A percentile compares a stretch with the other conserved stretches of the same genome.
Evolutionary conservation across 2,329 filamentous ascomycete genomes (phyloP).

Genomic region (Cercospora zeina): DNA sequence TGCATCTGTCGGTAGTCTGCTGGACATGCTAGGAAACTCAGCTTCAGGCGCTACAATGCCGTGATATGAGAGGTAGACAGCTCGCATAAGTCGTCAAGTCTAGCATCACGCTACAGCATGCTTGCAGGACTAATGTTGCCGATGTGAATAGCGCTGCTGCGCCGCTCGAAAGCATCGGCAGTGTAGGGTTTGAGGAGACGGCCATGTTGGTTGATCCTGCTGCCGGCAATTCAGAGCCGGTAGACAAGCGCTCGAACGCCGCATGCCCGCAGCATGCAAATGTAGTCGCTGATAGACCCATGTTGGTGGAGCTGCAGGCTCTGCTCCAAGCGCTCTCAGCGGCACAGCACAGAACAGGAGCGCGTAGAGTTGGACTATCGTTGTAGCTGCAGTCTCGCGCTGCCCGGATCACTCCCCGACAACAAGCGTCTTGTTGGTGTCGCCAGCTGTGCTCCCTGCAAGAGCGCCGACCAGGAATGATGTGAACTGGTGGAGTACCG

Average conservation of each 20-base stretch:
- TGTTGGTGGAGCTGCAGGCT: conserved; percentile 17
- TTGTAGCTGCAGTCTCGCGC: background rate
- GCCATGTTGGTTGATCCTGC: conserved; percentile 13
- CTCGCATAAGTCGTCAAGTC: background rate
- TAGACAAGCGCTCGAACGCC: conserved; percentile 10
- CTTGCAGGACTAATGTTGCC: conserved; percentile 7
- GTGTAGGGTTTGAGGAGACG: background rate
- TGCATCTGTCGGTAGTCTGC: conserved; percentile 18
- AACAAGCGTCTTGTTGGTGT: background rate
- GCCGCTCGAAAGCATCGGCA: conserved; percentile 6
- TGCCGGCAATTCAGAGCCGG: conserved; percentile 10
- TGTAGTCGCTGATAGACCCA: conserved; percentile 8
- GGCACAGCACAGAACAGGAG: conserved; percentile 15
- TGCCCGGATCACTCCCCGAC: background rate
- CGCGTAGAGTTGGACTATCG: conserved; percentile 1
- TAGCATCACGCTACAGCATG: background rate
- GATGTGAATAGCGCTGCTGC: conserved; percentile 13
- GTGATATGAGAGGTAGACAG: conserved; percentile 7
- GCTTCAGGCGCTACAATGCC: conserved; percentile 2
- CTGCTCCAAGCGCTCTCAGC: conserved; percentile 13
- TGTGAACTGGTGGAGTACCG: conserved; percentile 1
- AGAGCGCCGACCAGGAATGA: background rate
- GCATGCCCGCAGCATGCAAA: conserved; percentile 7
- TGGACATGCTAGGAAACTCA: background rate
- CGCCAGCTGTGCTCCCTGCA: background rate